Base-by-base conservation (phyloP, 352 stramenopile species). In the Plasmopara muralis region DNA sequence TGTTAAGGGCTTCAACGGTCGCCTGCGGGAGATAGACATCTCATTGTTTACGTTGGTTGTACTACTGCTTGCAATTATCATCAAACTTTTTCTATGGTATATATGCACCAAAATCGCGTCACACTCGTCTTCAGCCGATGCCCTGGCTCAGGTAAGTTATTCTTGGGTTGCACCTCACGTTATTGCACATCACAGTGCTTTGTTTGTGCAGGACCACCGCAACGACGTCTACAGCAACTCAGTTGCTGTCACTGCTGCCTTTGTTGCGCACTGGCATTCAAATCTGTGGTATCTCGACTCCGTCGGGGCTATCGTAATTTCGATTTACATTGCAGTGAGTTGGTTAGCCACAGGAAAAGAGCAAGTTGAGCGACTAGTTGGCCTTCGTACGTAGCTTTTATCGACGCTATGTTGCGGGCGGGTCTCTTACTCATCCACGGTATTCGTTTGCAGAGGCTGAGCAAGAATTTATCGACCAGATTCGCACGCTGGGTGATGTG, bases 201-300 rank as follows among this genome's bases (percentile, higher is more conserved):
- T 20, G 29, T 13, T 50, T 56, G 60, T 18, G 40, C 18, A 98
- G 83, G 95, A 99, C 74, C 95, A 99, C 58, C 95, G 89, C 60
- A 99, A 99, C 70, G 95, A 99, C 65, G 90, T 95, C 39, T 84
- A 98, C 18, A 96, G 77, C 62, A 99, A 99, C 54, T 70, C 60
- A 8, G 82, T 98, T 1, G 94, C 94, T 2, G 83, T 97, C 4
- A 55, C 86, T 8, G 95, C 93, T 38, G 87, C 79, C 3, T 64
- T 84, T 16, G 50, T 87, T 13, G 59, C 80, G 2, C 71, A 93
- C 60, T 77, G 60, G 58, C 69, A 75, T 29, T 65, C 59, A n/a
- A 67, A 72, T 39, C 62, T 98, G 5, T 98, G 93, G 95, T 98
- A 84, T 64, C 57, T 96, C 14, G 95, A 99, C 79, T 88, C 92